Percentiles rank a stretch among this genome's conserved stretches.
These are phyloP conservation scores for Dioscorea cayenensis DNA, from an alignment of 116 monocot genomes.

Conservation along the genomic window DNA sequence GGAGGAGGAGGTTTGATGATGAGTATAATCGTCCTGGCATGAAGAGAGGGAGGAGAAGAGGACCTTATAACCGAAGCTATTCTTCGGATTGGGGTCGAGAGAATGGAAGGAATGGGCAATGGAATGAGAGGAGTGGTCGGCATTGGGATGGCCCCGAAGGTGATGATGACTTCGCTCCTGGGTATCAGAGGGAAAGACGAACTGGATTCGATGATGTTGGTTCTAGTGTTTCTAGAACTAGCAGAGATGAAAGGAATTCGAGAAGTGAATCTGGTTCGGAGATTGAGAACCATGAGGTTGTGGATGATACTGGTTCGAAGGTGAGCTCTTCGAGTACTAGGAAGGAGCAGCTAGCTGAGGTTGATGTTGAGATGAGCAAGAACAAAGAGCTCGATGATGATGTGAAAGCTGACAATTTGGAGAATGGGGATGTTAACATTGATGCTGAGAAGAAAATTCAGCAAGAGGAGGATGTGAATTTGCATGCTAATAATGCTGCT, in stretches of 20 bases:
- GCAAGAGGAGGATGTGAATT: constrained; percentile 14
- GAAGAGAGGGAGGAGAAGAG: constrained; percentile 31
- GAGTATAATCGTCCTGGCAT: constrained; percentile 14
- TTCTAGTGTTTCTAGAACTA: constrained; percentile 9
- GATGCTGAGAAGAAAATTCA: constrained; percentile 18
- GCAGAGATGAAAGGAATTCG: constrained; percentile 10
- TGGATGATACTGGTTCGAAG: constrained; percentile 40
- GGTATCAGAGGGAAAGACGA: constrained; percentile 20
- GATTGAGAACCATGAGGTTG: constrained; percentile 19
- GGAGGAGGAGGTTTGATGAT: constrained; percentile 29
- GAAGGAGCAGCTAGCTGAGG: constrained; percentile 30
- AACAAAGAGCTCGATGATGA: constrained; percentile 18
- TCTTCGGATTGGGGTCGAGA: constrained; percentile 49
- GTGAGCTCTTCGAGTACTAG: constrained; percentile 28
- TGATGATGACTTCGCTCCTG: constrained; percentile 30
- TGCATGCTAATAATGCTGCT: constrained; percentile 2
- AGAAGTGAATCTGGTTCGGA: constrained; percentile 39
- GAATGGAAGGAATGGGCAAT: constrained; percentile 30
- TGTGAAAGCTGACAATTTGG: constrained; percentile 4
- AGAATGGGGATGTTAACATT: constrained; percentile 23
- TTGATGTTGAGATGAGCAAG: constrained; percentile 24
- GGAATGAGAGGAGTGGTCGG: constrained; percentile 19
- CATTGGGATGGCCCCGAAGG: constrained; percentile 17
- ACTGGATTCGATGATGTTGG: constrained; percentile 22
- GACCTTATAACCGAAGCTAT: constrained; percentile 25